Evolutionary conservation across 75 land plant species (phyloP).

Genomic region (Picea sitchensis): DNA sequence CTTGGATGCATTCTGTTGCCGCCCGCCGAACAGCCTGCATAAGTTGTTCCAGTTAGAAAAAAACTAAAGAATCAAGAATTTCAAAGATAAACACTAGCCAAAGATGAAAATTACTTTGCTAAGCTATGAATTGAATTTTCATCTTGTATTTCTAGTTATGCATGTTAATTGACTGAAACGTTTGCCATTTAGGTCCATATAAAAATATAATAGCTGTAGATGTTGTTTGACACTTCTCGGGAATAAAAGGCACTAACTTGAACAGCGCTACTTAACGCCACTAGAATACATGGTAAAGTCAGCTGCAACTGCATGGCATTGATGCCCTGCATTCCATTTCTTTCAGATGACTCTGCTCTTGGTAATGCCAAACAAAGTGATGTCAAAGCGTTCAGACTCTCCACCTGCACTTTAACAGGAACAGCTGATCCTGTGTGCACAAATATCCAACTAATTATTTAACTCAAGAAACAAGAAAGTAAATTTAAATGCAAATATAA

Average conservation of each 20-base stretch:
- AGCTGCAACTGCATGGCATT: slow-evolving; percentile 25
- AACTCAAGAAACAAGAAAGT: neutral
- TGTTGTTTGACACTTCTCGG: too few relatives aligned
- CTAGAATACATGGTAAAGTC: slow-evolving; percentile 57
- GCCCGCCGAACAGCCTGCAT: slow-evolving; percentile 52
- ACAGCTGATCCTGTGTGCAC: slow-evolving; percentile 24
- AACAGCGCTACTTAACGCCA: slow-evolving; percentile 50
- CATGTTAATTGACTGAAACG: neutral
- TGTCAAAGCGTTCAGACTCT: slow-evolving; percentile 32
- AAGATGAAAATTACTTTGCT: neutral
- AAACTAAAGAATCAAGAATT: neutral
- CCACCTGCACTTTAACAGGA: slow-evolving; percentile 40
- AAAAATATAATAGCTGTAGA: neutral
- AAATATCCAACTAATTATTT: neutral
- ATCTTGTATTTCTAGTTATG: neutral
- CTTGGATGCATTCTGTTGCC: slow-evolving; percentile 50
- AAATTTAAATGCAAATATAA: too few relatives aligned
- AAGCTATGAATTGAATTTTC: neutral
- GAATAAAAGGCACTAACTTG: slow-evolving; percentile 40
- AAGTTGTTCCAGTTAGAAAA: neutral
- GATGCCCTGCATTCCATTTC: neutral
- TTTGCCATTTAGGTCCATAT: neutral
- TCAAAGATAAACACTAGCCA: neutral
- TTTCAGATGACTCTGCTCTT: slow-evolving; percentile 3
- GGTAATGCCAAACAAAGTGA: slow-evolving; percentile 22